Evolutionary conservation across 345 rosid species (phyloP), one percentile per base, ranked within the genome.

Genomic region (Moringa oleifera): DNA sequence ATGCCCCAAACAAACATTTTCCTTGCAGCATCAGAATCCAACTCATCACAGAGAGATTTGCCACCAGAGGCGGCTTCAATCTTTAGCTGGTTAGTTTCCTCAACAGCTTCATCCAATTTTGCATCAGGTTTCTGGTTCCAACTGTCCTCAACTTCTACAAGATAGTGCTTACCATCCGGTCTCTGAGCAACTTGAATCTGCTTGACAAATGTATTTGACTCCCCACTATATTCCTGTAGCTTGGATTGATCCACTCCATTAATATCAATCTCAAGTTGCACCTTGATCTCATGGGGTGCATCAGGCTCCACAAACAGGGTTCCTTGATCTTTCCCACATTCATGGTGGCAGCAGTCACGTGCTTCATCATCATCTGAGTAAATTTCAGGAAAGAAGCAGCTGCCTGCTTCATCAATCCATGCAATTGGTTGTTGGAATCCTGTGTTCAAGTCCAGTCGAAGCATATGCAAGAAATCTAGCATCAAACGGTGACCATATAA

Each of bases 391-490:
- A 95, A 95, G 67, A 87, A 95, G 70, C 93, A 87, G 49, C 73
- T 59, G 53, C 83, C 94, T 20, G 76, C 81, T 63, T 82, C 79
- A 68, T 95, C 99, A 75, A 95, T 95, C 99, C 99, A 95, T 41
- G 99, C 96, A 71, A 95, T 80, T 0, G 95, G 85, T 53, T 75
- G 79, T 53, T 78, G 84, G 4, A 52, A 36, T 41, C 93, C 91
- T n/a, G 89, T 87, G 65, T 75, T 83, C 81, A 71, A 37, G 76
- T 95, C 86, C 25, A 91, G 55, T 16, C 73, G 75, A 31, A 77
- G 71, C 99, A 95, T 95, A 33, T 89, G 96, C 81, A 89, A 59
- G 68, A 95, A 85, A 73, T 95, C 97, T 55, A 95, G 78, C 58
- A 89, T 69, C 63, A 69, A 83, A 28, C 20, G 71, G 19, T 52